A percentile compares a stretch with the other conserved stretches of the same genome.
These are phyloP conservation scores for Alliaria petiolata DNA, from an alignment of 345 rosid genomes.

Conservation along the genomic window DNA sequence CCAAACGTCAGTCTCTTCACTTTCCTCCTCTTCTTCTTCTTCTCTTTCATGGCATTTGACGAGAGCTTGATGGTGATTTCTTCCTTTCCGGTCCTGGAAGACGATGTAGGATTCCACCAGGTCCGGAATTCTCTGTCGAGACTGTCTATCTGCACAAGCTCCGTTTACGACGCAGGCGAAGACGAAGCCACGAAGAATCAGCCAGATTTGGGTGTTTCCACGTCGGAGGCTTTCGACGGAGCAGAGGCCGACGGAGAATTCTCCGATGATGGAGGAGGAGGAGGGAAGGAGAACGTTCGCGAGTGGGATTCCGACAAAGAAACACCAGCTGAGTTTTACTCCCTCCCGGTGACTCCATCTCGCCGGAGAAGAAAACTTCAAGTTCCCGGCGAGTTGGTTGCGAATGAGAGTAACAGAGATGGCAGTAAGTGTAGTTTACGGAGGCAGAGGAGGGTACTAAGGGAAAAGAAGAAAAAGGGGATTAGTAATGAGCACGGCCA, in stretches of 20 bases:
- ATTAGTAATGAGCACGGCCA: too few species aligned
- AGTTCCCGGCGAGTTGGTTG: constrained; percentile 39
- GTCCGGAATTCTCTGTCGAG: constrained; percentile 51
- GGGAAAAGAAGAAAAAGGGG: constrained; percentile 23
- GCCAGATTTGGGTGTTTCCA: constrained; percentile 30
- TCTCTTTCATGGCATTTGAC: constrained; percentile 45
- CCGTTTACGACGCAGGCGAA: constrained; percentile 44
- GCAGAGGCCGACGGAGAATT: constrained; percentile 72
- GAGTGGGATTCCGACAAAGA: constrained; percentile 63
- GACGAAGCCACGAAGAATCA: constrained; percentile 26
- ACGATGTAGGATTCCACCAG: constrained; percentile 42
- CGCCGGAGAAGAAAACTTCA: constrained; percentile 38
- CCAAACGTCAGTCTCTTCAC: constrained; percentile 25
- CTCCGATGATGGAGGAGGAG: constrained; percentile 43
- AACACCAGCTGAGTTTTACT: constrained; percentile 38
- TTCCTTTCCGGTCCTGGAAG: constrained; percentile 35
- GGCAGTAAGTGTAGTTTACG: constrained; percentile 1
- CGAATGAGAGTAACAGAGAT: constrained; percentile 44
- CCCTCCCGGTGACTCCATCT: constrained; percentile 58
- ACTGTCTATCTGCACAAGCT: constrained; percentile 65
- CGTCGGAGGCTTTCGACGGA: constrained; percentile 63
- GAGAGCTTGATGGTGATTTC: constrained; percentile 34
- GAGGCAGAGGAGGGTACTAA: constrained; percentile 15
- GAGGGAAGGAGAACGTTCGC: constrained; percentile 27
- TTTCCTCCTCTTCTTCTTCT: constrained; percentile 4